These are phyloP conservation scores for Scalesia atractyloides DNA, from an alignment of 129 eudicot genomes.

Conservation along the genomic window DNA sequence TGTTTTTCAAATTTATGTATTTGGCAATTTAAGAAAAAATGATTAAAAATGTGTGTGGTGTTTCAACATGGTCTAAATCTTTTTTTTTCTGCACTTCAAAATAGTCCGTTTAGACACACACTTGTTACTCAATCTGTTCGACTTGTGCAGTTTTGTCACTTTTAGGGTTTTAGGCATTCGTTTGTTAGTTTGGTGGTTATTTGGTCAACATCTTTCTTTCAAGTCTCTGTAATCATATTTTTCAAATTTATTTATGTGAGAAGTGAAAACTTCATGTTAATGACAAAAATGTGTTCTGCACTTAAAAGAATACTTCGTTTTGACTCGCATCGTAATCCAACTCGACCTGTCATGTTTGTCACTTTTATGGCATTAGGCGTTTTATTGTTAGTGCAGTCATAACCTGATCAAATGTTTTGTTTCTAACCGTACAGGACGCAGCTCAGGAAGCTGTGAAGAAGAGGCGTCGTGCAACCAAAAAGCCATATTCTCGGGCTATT, in stretches of 20 bases:
- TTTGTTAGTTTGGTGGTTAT: not conserved
- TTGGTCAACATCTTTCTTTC: too few relatives aligned
- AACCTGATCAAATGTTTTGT: not conserved
- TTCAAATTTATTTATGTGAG: too few relatives aligned
- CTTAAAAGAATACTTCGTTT: not conserved
- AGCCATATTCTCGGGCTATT: conserved; percentile 65
- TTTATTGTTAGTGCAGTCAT: not conserved
- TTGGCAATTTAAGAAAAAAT: not conserved
- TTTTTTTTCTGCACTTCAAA: not conserved
- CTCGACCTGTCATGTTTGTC: not conserved
- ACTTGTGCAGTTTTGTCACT: not conserved
- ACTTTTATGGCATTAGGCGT: not conserved
- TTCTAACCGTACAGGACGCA: conserved; percentile 35
- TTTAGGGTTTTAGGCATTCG: not conserved
- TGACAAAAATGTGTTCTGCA: too few relatives aligned
- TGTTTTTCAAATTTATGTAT: too few relatives aligned
- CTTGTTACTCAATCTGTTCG: not conserved
- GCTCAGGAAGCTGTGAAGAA: conserved; percentile 68
- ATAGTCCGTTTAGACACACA: not conserved
- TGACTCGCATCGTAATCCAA: not conserved
- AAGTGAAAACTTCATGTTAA: too few relatives aligned
- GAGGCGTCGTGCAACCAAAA: conserved; percentile 63
- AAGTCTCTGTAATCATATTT: too few relatives aligned
- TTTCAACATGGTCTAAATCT: not conserved
- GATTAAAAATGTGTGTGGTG: not conserved